Base-by-base conservation (phyloP, 495 filamentous ascomycete genomes). In the Neurospora sp. region DNA sequence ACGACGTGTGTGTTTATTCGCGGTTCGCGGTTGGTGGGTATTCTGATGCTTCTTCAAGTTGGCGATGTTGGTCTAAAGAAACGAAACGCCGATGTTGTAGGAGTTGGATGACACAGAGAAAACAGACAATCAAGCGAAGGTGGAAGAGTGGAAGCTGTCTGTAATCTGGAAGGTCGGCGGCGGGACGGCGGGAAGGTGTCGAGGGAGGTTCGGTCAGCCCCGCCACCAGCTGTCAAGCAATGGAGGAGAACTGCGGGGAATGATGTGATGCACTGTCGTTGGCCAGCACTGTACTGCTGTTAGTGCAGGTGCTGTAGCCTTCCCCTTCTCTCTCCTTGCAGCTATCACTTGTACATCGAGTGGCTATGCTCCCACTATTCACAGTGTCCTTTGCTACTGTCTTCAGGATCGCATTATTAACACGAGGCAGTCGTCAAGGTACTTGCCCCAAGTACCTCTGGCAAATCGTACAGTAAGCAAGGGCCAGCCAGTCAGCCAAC, bases 261-360 rank as follows among this genome's bases (percentile, higher is more conserved):
- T 71, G 74, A 71, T 72, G 74, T n/a, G 35, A 73, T 75, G 41
- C 72, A 71, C 68, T 68, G 74, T 69, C 72, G 73, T 1, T 31
- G 22, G 53, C 53, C 53, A 61, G 27, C 12, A 3, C 22, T 61
- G 53, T 61, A 61, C 53, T 61, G 2, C 53, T 61, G 53, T 61
- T 61, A 61, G 53, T 31, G 53, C 22, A 61, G 20, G 53, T 8
- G 53, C 22, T 61, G 53, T 53, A 12, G n/a, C n/a, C 46, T 53
- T 12, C 4, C 22, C 53, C 5, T 12, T 61, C 1, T 16, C 11
- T 5, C 16, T 7, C 4, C 46, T 1, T 27, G 53, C 22, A 8
- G 5, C 53, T 61, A 61, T 27, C 53, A 31, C 53, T 9, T 61
- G 53, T 61, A 61, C 53, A 27, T 31, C 22, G 5, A 8, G 22